Base-by-base conservation (phyloP, 2,329 filamentous ascomycete species). In the Exserohilum turcica region DNA sequence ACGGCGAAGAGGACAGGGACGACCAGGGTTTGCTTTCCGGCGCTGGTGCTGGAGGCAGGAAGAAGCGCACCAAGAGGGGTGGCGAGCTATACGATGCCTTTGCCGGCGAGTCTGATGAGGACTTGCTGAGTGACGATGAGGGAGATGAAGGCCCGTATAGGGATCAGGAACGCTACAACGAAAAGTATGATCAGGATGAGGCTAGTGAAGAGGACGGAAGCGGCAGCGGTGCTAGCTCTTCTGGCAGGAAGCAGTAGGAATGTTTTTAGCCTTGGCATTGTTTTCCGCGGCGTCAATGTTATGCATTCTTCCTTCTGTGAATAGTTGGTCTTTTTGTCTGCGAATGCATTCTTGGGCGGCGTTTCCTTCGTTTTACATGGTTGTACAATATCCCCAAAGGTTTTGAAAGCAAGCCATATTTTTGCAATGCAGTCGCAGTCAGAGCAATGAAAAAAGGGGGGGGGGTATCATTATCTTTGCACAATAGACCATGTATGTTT, bases 71-170 rank as follows among this genome's bases (percentile, higher is more conserved):
- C 76, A 73, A 79, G 60, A 79, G 91, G 16, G 94, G 91, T 2
- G 92, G 93, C 24, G 93, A 97, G 78, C 78, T 99, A 38, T 99
- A 99, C 73, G 94, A 99, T 79, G 94, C 94, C 4, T 99, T 99
- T 80, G 94, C 94, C 0, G 92, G 91, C 13, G 93, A 92, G 46
- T 93, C 93, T 52, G 92, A 94, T 52, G 89, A 91, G 49, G 86
- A 89, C 54, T 67, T 85, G 35, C 77, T 84, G 54, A 76, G 74
- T 29, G 76, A 77, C 32, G 77, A 77, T 15, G 74, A 71, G n/a
- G 64, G 60, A 0, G 71, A 74, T 27, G 73, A 75, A 48, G 76
- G 65, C 8, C 69, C 69, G 12, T 74, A 74, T 52, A 48, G 64
- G 29, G 72, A 74, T 50, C 55, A 72, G 32, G 57, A 64, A 27